Percentiles rank a stretch among this genome's conserved stretches.
Evolutionary conservation across 495 filamentous ascomycete species (phyloP).

Genomic region (Aspergillus carlsbadensis): DNA sequence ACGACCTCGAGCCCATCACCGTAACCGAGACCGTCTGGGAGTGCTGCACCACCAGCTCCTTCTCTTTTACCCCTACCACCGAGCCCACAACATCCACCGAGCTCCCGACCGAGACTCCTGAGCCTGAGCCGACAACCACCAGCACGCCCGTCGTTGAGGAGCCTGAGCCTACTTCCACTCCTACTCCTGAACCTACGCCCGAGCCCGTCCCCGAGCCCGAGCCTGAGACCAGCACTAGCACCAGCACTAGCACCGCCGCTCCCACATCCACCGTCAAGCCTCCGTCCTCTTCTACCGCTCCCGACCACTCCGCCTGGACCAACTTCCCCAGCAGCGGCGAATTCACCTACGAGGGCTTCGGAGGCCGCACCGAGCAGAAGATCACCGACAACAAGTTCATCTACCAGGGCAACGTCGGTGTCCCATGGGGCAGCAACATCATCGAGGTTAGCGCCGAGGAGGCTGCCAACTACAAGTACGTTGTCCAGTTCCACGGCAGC

Average conservation of each 20-base stretch:
- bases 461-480: slow-evolving; percentile 45
- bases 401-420: slow-evolving; percentile 49
- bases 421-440: slow-evolving; percentile 56
- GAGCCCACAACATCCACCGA: not conserved
- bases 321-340: slow-evolving; percentile 19
- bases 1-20: slow-evolving; percentile 22
- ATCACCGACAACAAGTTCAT: slow-evolving; percentile 23
- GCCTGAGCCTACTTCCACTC: not conserved
- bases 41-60: slow-evolving; percentile 7
- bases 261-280: slow-evolving; percentile 7
- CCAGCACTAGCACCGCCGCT: slow-evolving; percentile 16
- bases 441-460: slow-evolving; percentile 37
- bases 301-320: slow-evolving; percentile 27
- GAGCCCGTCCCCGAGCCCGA: slow-evolving; percentile 10
- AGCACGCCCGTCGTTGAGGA: not conserved
- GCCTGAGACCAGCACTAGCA: not conserved
- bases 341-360: slow-evolving; percentile 25
- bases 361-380: slow-evolving; percentile 15
- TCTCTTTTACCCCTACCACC: not conserved
- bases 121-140: not conserved
- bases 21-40: slow-evolving; percentile 28
- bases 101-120: not conserved
- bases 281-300: not conserved
- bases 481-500: slow-evolving; percentile 42
- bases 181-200: slow-evolving; percentile 12